A percentile compares a stretch with the other conserved stretches of the same genome.
Conservation (phyloP, 352 stramenopile species). For the Halophytophthora polymorphica region DNA sequence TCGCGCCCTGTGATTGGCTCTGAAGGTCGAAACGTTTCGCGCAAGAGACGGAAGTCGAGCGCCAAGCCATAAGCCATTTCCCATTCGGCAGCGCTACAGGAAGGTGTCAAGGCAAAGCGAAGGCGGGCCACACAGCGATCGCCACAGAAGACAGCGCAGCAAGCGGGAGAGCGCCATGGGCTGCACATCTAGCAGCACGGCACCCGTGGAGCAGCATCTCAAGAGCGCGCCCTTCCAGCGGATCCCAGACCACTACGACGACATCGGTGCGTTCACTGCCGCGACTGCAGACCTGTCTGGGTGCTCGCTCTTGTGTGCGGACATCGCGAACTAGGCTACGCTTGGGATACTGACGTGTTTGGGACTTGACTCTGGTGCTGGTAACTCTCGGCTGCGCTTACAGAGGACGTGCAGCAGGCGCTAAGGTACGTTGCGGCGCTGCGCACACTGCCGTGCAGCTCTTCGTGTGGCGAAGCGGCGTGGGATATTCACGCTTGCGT, state of each 20-base stretch:
- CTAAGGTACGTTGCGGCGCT: constrained; percentile 18
- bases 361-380: not conserved
- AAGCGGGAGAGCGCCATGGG: constrained; percentile 13
- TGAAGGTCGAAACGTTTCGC: too few relatives aligned
- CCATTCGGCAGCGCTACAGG: too few relatives aligned
- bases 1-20: too few relatives aligned
- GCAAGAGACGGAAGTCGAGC: too few relatives aligned
- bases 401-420: constrained; percentile 50
- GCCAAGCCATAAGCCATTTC: too few relatives aligned
- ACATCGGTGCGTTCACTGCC: constrained; percentile 19
- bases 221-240: constrained; percentile 16
- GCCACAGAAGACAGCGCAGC: too few relatives aligned
- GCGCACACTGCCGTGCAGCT: not conserved
- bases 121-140: too few relatives aligned
- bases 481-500: not conserved
- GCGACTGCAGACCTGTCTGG: not conserved
- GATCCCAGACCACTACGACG: constrained; percentile 30
- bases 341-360: constrained; percentile 1
- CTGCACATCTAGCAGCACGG: constrained; percentile 22
- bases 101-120: too few relatives aligned
- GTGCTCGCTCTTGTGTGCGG: not conserved
- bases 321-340: not conserved
- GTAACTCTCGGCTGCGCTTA: not conserved
- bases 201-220: too few relatives aligned
- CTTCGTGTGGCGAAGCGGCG: not conserved